These are phyloP conservation scores for Mortierella claussenii DNA, from an alignment of 192 early-diverging fungal genomes.

Conservation along the genomic window DNA sequence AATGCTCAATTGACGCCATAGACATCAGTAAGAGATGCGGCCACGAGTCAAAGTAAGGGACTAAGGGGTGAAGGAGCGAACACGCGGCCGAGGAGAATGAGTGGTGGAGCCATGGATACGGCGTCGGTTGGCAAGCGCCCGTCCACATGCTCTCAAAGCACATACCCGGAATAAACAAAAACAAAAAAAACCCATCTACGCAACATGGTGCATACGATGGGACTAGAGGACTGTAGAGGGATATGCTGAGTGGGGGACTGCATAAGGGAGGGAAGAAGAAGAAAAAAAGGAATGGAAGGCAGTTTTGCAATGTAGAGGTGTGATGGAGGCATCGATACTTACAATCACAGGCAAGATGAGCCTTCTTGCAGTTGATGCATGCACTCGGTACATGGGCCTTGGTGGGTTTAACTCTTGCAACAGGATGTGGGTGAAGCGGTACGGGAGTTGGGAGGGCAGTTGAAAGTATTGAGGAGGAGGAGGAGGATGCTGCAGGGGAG, in stretches of 20 bases:
- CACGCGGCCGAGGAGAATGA: constrained; percentile 6
- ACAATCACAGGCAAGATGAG: constrained; percentile 90
- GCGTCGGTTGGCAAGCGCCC: not conserved
- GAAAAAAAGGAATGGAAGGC: too few relatives aligned
- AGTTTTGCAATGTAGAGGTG: constrained; percentile 3
- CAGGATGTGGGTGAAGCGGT: constrained; percentile 19
- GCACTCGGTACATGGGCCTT: constrained; percentile 88
- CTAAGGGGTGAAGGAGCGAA: constrained; percentile 3
- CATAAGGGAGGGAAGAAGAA: too few relatives aligned
- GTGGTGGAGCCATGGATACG: constrained; percentile 8
- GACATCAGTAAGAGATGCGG: not conserved
- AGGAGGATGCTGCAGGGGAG: constrained; percentile 1
- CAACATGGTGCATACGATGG: too few relatives aligned
- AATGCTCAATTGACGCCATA: too few relatives aligned
- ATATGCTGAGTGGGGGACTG: too few relatives aligned
- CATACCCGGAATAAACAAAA: too few relatives aligned
- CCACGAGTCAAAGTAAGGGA: not conserved
- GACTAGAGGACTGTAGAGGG: too few relatives aligned
- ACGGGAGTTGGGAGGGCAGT: constrained; percentile 13
- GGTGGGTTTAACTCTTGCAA: constrained; percentile 46
- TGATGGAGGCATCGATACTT: constrained; percentile 46
- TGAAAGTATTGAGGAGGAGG: not conserved
- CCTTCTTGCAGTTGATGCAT: constrained; percentile 89
- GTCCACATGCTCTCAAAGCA: constrained; percentile 4
- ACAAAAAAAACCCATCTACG: too few relatives aligned